Conservation (phyloP, 2,329 filamentous ascomycete species). For the Hymenoscyphus salicellus region DNA sequence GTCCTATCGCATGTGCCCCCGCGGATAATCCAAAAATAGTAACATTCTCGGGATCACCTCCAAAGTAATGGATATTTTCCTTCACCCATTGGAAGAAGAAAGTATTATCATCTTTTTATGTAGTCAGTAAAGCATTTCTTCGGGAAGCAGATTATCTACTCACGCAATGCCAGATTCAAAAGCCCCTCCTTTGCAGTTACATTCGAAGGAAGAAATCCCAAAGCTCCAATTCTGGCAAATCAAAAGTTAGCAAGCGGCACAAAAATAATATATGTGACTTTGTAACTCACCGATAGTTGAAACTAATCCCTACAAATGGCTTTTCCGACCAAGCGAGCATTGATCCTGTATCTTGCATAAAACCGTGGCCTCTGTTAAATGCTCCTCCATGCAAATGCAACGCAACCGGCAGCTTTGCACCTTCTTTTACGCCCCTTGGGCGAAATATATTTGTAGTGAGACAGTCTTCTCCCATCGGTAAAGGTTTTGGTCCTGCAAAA, state of each 20-base stretch:
- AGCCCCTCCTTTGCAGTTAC: constrained; percentile 51
- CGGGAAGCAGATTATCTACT: no score
- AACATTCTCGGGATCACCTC: constrained; percentile 54
- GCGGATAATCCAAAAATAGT: constrained; percentile 60
- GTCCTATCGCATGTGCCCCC: constrained; percentile 54
- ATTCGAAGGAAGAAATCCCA: constrained; percentile 64
- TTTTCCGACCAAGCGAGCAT: constrained; percentile 55
- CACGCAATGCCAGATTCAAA: constrained; percentile 58
- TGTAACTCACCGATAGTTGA: constrained; percentile 47
- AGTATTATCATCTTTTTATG: constrained; percentile 49
- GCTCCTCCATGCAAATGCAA: constrained; percentile 62
- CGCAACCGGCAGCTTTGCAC: constrained; percentile 44
- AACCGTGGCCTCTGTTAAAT: constrained; percentile 46
- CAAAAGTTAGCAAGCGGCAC: neutral
- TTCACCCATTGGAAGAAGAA: constrained; percentile 57
- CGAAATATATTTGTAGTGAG: constrained; percentile 50
- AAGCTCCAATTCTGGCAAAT: constrained; percentile 51
- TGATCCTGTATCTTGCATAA: constrained; percentile 58
- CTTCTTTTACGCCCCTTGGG: constrained; percentile 26
- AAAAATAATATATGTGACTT: neutral
- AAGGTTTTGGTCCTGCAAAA: neutral
- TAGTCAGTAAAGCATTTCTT: constrained; percentile 13
- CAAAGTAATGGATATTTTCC: constrained; percentile 56
- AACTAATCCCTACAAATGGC: constrained; percentile 55
- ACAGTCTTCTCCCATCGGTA: constrained; percentile 44